Conservation (phyloP, 805 yeast species). For the Spathaspora boniae region DNA sequence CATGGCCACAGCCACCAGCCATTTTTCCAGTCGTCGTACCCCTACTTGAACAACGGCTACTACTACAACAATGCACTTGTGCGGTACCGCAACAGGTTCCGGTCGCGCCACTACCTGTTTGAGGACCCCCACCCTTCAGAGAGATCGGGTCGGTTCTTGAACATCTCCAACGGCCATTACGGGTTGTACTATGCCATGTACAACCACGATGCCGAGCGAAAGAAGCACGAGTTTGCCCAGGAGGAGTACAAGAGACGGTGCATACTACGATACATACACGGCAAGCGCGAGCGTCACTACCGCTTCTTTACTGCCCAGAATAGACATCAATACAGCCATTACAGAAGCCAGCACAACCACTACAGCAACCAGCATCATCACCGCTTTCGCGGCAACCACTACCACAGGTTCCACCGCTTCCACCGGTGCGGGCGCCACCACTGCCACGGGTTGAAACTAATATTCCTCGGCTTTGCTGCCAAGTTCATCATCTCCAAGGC, state of each 20-base stretch:
- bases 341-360: background rate
- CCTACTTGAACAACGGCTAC: constrained; percentile 10
- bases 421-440: background rate
- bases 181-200: constrained; percentile 40
- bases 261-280: constrained; percentile 5
- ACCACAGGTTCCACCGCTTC: background rate
- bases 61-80: constrained; percentile 1
- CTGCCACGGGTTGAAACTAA: background rate
- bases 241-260: constrained; percentile 7
- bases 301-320: background rate
- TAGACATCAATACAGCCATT: no score
- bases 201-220: constrained; percentile 27
- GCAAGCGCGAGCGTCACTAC: constrained; percentile 7
- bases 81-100: constrained; percentile 12
- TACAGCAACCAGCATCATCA: constrained; percentile 2
- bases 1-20: constrained; percentile 4
- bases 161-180: constrained; percentile 39
- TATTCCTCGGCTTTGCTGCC: constrained; percentile 5
- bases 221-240: constrained; percentile 8
- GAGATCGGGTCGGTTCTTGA: constrained; percentile 18
- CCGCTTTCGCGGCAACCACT: background rate
- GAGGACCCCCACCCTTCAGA: constrained; percentile 18
- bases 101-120: constrained; percentile 10
- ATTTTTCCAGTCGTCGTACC: constrained; percentile 16
- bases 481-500: constrained; percentile 4